Base-by-base conservation (phyloP, 202 grass and related monocot species). In the Miscanthus sacchariflorus region DNA sequence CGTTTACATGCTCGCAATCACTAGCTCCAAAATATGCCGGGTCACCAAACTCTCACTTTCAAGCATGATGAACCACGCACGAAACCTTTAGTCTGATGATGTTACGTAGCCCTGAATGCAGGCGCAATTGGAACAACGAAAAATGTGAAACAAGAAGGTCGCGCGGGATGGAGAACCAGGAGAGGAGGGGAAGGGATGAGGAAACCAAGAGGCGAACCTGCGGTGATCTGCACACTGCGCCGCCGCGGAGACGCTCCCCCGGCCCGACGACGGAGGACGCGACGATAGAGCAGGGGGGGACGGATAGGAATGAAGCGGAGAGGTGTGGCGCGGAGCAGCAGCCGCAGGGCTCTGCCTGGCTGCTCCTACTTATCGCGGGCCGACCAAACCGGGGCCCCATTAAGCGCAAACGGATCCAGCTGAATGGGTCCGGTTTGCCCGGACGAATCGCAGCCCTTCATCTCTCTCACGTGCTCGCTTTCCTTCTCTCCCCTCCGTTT, bases 241-340 rank as follows among this genome's bases (percentile, higher is more conserved):
- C 70, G 66, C 4, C 36, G 25, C 28, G 1, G 76, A 6, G 70
- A 4, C 56, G 36, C 74, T 54, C 43, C n/a, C 48, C 27, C 43
- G 43, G 21, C 42, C n/a, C 30, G 83, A 15, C 4, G 61, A 25
- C 9, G 73, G 67, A 14, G 45, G 46, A 9, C 5, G 9, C 28
- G 46, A 40, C 13, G n/a, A 63, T 63, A 63, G n/a, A 12, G 50
- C 30, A 52, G 15, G 46, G 46, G 39, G 39, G 23, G 59, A 14
- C 25, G 64, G 64, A 49, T 70, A 73, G 58, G 56, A 43, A 48
- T 14, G 54, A 50, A 24, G 77, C 17, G 65, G 67, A 43, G 70
- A 84, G 61, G 76, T 85, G 90, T 88, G 90, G 90, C 82, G 54
- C 45, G 59, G 48, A 71, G 48, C 44, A 74, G 38, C 42, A 21